Base-by-base conservation (phyloP, 1,139 yeast genomes). In the Candida tropicalis region DNA sequence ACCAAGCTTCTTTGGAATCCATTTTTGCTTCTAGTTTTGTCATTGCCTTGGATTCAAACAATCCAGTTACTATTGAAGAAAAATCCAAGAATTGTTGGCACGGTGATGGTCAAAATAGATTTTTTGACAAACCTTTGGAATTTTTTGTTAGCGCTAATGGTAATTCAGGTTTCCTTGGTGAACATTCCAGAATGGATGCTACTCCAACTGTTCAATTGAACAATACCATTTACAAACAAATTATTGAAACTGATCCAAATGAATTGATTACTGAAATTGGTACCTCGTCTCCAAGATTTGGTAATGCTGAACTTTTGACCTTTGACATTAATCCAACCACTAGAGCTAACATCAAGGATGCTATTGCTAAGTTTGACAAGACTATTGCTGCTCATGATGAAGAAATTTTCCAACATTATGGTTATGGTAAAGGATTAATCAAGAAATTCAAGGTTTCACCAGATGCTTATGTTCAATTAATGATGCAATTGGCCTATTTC, bases 141-240 rank as follows among this genome's bases (percentile, higher is more conserved):
- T 85, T 88, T 62, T 79, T 90, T 53, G 81, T 93, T 44, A 73
- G 87, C 50, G 84, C 82, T 52, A 90, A 89, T 63, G 97, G 96
- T 50, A 76, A 82, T 54, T 87, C 97, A 16, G 98, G 97, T 1
- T 91, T 90, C 73, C 70, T 90, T 61, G 98, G 96, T 49, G 99
- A 93, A 70, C 99, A 93, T 71, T 89, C 97, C 26, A 87, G 81
- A 75, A 93, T 93, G 98, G 99, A 93, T 66, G 99, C 98, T 50
- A 89, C 97, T 16, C 97, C 97, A 58, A 93, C 97, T 29, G 83
- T 88, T 57, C 84, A 91, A 57, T 70, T 93, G 69, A 91, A 91
- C 67, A 91, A 89, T 67, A 83, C 76, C 59, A 76, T 91, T 40
- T 75, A 82, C 53, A 75, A 75, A 42, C 79, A 81, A 55, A 69